Conservation (phyloP, 805 yeast genomes). For the Kuraishia hungarica region DNA sequence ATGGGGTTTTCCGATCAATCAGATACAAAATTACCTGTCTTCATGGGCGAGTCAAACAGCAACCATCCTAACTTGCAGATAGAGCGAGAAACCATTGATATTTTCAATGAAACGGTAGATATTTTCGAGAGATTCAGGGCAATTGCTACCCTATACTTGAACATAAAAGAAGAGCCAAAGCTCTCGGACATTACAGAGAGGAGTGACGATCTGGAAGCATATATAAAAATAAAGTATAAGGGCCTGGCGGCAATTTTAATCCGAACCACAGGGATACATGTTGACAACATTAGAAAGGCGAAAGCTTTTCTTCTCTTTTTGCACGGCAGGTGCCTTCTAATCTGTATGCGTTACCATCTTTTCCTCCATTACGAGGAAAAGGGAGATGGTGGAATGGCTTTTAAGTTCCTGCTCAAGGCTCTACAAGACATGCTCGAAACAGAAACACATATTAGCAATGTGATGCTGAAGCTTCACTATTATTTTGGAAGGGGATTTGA, state of each 20-base stretch:
- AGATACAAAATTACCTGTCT: slow-evolving; percentile 35
- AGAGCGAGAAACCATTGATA: slow-evolving; percentile 27
- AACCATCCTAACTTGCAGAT: slow-evolving; percentile 24
- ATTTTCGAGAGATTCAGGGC: slow-evolving; percentile 21
- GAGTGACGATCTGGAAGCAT: slow-evolving; percentile 25
- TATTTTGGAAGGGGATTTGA: slow-evolving; percentile 36
- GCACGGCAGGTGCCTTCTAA: slow-evolving; percentile 20
- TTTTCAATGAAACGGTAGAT: slow-evolving; percentile 20
- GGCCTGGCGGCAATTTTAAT: slow-evolving; percentile 9
- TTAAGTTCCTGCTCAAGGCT: slow-evolving; percentile 24
- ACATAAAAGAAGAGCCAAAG: slow-evolving; percentile 24
- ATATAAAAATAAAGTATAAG: slow-evolving; percentile 19
- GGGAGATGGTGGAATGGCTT: slow-evolving; percentile 20
- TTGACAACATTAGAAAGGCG: slow-evolving; percentile 13
- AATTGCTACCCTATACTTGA: slow-evolving; percentile 22
- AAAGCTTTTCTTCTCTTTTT: slow-evolving; percentile 10
- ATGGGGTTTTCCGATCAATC: slow-evolving; percentile 28
- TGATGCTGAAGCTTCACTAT: slow-evolving; percentile 21
- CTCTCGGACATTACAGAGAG: slow-evolving; percentile 24
- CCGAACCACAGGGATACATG: slow-evolving; percentile 7
- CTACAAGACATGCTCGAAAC: slow-evolving; percentile 21
- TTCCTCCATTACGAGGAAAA: slow-evolving; percentile 30
- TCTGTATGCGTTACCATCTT: slow-evolving; percentile 27
- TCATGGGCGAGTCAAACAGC: slow-evolving; percentile 18
- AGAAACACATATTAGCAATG: slow-evolving; percentile 21